Conservation (phyloP, 495 filamentous ascomycete genomes). For the Penicillium waksmanii region DNA sequence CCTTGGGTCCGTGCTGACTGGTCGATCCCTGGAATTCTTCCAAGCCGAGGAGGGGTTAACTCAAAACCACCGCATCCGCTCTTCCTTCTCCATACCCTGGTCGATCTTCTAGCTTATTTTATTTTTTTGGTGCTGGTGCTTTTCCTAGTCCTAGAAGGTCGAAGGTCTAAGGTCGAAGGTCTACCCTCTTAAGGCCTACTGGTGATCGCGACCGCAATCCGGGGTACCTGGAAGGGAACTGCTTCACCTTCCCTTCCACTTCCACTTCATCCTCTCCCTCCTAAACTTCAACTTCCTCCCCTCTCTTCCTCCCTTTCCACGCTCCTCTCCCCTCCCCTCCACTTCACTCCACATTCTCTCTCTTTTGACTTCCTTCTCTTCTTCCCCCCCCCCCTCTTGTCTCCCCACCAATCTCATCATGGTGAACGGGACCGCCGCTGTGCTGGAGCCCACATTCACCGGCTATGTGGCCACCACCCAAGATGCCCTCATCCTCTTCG, state of each 20-base stretch:
- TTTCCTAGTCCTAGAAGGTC: background rate
- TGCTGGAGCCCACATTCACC: slow-evolving; percentile 60
- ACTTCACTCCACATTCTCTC: too few relatives aligned
- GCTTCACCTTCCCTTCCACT: slow-evolving; percentile 9
- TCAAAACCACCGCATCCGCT: slow-evolving; percentile 31
- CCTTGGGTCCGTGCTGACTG: slow-evolving; percentile 42
- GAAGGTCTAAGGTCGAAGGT: too few relatives aligned
- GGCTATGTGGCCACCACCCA: slow-evolving; percentile 73
- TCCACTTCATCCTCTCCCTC: background rate
- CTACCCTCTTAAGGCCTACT: too few relatives aligned
- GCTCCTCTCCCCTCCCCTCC: too few relatives aligned
- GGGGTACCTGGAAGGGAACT: slow-evolving; percentile 12
- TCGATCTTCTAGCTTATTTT: slow-evolving; percentile 39
- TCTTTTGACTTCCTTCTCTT: too few relatives aligned
- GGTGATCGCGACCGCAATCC: slow-evolving; percentile 3
- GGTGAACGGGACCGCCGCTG: slow-evolving; percentile 50
- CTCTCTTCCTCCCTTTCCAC: too few relatives aligned
- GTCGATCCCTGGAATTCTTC: slow-evolving; percentile 38
- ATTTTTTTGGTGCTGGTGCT: slow-evolving; percentile 8
- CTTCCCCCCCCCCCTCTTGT: too few relatives aligned
- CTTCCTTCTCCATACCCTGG: slow-evolving; percentile 39
- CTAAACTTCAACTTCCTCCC: too few relatives aligned
- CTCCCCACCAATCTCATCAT: slow-evolving; percentile 31
- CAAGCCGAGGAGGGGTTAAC: slow-evolving; percentile 33
- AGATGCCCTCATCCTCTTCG: slow-evolving; percentile 76